Evolutionary conservation across 306 rosid genomes (phyloP), one percentile per base, ranked within the genome.

Genomic region (Pterocarpus santalinus): DNA sequence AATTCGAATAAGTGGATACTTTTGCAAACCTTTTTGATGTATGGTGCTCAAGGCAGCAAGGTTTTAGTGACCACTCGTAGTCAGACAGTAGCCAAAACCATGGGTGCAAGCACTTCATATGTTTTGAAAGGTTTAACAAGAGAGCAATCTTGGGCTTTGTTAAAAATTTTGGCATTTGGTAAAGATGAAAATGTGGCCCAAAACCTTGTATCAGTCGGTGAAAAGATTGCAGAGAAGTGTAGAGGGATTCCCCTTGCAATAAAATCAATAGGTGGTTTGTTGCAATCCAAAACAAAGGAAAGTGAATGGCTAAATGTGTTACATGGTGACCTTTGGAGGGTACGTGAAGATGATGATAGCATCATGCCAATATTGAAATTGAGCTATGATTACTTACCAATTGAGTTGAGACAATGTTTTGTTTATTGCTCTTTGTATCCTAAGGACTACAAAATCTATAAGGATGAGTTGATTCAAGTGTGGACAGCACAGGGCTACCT

Each of bases 381-480:
- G 2, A 22, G 81, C 43, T 77, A 77, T 28, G 43, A 14, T 17
- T 16, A 5, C 13, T 77, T 77, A 28, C 56, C 81, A 0, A 72
- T 34, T 16, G 64, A 5, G 14, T 4, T 65, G 32, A 77, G 34
- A 65, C 74, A 77, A 17, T 76, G 80, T 35, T 64, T 76, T 64
- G 39, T 71, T 2, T 64, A 76, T 49, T 64, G 80, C 30, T 52
- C 74, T 52, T 4, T 77, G 22, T 77, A 17, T 64, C 81, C 81
- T 0, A 14, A 65, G 8, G 66, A 39, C 57, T 77, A 49, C 38
- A 16, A 35, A 77, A 77, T 77, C 2, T 1, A 17, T 38, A 77
- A 65, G 74, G 65, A 52, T 77, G 10, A 36, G 10, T 77, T 77
- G 81, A 66, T 77, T 77, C 74, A 65, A n/a, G 7, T 32, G 68